Evolutionary conservation across 805 yeast genomes (phyloP).

Genomic region (Wickerhamiella hasegawae): DNA sequence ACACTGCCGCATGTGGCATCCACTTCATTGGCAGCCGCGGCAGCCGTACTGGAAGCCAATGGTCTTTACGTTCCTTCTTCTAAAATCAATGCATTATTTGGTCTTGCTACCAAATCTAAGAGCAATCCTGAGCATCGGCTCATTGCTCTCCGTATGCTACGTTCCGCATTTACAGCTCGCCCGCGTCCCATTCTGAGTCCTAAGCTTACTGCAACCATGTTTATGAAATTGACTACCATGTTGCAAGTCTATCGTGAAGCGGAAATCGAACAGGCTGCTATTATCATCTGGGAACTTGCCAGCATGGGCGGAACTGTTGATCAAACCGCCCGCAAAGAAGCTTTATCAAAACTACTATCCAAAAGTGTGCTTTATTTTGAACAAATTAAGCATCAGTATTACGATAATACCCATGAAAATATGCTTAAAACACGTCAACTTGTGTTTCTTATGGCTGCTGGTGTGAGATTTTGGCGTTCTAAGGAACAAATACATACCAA

Average conservation of each 20-base stretch:
- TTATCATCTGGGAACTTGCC: conserved; percentile 5
- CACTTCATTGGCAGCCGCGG: conserved; percentile 3
- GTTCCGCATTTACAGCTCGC: conserved; percentile 4
- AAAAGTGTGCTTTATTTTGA: background rate
- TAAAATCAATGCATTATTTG: conserved; percentile 2
- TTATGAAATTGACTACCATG: conserved; percentile 1
- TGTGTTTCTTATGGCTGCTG: conserved; percentile 1
- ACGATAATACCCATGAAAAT: background rate
- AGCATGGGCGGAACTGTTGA: conserved; percentile 1
- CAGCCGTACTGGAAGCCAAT: conserved; percentile 5
- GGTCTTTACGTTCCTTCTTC: conserved; percentile 5
- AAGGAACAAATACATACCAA: background rate
- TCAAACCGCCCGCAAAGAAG: background rate
- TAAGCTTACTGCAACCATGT: background rate
- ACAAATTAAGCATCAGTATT: background rate
- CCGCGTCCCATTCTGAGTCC: conserved; percentile 8
- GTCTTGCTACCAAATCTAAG: background rate
- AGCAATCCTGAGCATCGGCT: conserved; percentile 1
- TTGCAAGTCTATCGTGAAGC: conserved; percentile 3
- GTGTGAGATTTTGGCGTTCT: conserved; percentile 3
- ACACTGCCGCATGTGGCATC: background rate
- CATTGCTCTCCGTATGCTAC: conserved; percentile 4
- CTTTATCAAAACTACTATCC: background rate
- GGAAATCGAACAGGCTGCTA: conserved; percentile 5
- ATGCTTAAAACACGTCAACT: conserved; percentile 1